Conservation (phyloP, 2,329 filamentous ascomycete genomes). For the Coleophoma cylindrospora region DNA sequence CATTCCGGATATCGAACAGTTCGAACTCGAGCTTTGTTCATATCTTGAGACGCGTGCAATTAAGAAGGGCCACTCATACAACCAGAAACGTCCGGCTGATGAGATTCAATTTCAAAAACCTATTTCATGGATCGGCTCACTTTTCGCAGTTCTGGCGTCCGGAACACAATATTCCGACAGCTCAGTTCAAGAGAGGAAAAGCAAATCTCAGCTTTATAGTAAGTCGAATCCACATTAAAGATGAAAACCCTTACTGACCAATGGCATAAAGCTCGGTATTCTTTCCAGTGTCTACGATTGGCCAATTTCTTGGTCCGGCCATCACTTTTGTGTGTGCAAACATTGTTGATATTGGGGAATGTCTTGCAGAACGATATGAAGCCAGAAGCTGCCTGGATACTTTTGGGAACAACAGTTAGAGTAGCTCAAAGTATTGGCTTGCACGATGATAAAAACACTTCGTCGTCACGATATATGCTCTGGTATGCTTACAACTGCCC, state of each 20-base stretch:
- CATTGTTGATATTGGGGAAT: slow-evolving; percentile 53
- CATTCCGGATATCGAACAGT: slow-evolving; percentile 55
- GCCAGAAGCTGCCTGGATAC: slow-evolving; percentile 58
- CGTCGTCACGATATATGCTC: slow-evolving; percentile 4
- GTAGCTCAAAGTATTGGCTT: slow-evolving; percentile 57
- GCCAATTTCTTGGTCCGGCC: slow-evolving; percentile 56
- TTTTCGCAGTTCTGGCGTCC: slow-evolving; percentile 57
- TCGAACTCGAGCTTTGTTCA: slow-evolving; percentile 55
- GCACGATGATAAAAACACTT: slow-evolving; percentile 28
- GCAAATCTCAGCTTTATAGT: too few species aligned
- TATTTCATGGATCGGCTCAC: slow-evolving; percentile 48
- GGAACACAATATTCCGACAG: slow-evolving; percentile 60
- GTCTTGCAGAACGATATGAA: slow-evolving; percentile 63
- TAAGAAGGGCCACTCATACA: neutral
- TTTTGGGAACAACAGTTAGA: slow-evolving; percentile 57
- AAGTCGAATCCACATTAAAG: too few species aligned
- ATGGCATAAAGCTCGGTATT: slow-evolving; percentile 49
- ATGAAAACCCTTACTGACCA: slow-evolving; percentile 39
- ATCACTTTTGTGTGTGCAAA: slow-evolving; percentile 58
- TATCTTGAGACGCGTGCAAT: slow-evolving; percentile 57
- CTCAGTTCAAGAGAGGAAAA: slow-evolving; percentile 14
- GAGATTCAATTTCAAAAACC: too few species aligned
- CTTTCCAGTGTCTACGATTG: slow-evolving; percentile 55
- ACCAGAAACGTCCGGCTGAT: neutral
- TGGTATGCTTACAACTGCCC: neutral